Base-by-base conservation (phyloP, 2,329 filamentous ascomycete species). In the Penicillium decumbens region DNA sequence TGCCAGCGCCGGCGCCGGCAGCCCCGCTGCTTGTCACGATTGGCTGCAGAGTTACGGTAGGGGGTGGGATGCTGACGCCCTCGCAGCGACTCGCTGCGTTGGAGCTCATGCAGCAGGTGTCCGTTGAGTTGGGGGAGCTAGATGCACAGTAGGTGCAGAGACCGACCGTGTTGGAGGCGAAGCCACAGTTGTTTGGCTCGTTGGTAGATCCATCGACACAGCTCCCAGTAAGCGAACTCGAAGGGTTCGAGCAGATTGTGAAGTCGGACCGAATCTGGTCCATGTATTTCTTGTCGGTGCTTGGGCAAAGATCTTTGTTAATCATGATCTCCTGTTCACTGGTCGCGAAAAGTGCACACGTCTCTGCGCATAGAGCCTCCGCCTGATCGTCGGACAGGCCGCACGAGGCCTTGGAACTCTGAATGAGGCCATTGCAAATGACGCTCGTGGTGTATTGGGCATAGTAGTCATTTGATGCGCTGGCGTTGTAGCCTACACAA, bases 361-460 rank as follows among this genome's bases (percentile, higher is more conserved):
- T 85, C 55, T 93, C 87, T 40, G 92, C 93, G 70, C 93, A 98
- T 13, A 97, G 76, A 1, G 93, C 90, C 50, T 77, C 77, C 4
- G 88, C 82, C 37, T 84, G 75, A 27, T 78, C 72, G n/a, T 77
- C 69, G 0, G 84, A 80, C 40, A 95, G 74, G 18, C 74, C 72
- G 72, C 93, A 98, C 24, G 79, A 66, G 9, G 73, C 66, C 61
- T 86, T 83, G 4, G 93, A 97, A 66, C 89, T 91, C 71, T 98
- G 93, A 43, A 98, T 82, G 65, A 98, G 87, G 57, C 88, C 81
- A 76, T 95, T 97, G 79, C 93, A 98, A 57, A 98, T 80, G 56
- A 95, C 85, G 53, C 88, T 93, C 41, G 84, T 93, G 4, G 92
- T 95, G 72, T 92, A 98, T 61, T 93, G 86, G 42, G 93, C 92